Base-by-base conservation (phyloP, 352 stramenopile species). In the Globisporangium cylindrosporum region DNA sequence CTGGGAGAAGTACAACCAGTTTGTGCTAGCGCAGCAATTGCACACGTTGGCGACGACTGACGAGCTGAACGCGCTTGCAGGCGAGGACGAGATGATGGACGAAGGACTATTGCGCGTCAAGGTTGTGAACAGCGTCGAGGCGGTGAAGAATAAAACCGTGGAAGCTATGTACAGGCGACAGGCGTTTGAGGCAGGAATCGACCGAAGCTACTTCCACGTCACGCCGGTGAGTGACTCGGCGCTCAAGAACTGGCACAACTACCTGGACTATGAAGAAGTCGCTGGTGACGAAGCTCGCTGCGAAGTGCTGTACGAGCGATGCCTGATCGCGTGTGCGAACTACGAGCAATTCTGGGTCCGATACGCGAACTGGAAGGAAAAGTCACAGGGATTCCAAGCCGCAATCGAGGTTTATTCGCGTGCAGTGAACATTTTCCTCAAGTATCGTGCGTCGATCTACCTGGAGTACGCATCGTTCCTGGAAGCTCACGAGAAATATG, bases 1-100 rank as follows among this genome's bases (percentile, higher is more conserved):
- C 24, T 93, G 86, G 86, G 86, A 93, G 46, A 92, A 91, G 64
- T 93, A 93, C 72, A 93, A 93, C 69, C 83, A 92, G 62, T 93
- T 92, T 71, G 84, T 93, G 24, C 62, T 93, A 22, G 84, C 84
- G 4, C 86, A 93, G 69, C 83, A 89, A 62, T 64, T 93, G 49
- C 73, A 76, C 64, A 79, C 77, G 22, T 60, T 93, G 20, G 86
- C 83, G 25, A 91, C 83, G 22, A 62, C 68, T 7, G 83, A 92
- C 34, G 86, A 93, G 36, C 77, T 90, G 34, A 81, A 83, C 27
- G 74, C 73, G 18, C 76, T 93, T 54, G 76, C 76, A 27, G 79
- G 71, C 0, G 81, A 84, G 27, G 80, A 90, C 24, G 81, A 86
- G 32, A 61, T 86, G 54, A 93, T 93, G 84, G 86, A 93, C 43